Evolutionary conservation across 106 monocot species (phyloP).

Genomic region (Vanilla planifolia): DNA sequence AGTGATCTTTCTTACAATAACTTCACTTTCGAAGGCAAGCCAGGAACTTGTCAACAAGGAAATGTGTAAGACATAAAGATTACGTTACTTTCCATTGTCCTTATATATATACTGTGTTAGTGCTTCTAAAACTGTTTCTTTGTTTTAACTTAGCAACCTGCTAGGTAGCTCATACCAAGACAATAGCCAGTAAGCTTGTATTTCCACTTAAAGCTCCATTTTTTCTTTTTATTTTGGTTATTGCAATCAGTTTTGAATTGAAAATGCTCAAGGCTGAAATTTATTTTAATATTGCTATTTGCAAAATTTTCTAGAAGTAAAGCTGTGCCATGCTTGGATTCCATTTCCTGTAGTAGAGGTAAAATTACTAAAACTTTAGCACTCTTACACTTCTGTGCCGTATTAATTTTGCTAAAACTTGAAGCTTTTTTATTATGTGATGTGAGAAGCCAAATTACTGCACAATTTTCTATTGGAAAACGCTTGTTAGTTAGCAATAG

Average conservation of each 20-base stretch:
- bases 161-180: constrained; percentile 1
- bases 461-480: too few species aligned
- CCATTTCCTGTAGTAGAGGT: constrained; percentile 6
- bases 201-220: neutral
- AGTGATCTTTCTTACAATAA: constrained; percentile 30
- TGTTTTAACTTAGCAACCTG: constrained; percentile 1
- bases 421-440: too few species aligned
- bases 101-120: neutral
- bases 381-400: neutral
- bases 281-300: neutral
- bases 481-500: too few species aligned
- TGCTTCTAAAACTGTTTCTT: neutral
- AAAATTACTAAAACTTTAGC: too few species aligned
- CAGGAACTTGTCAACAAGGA: constrained; percentile 14
- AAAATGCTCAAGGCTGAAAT: neutral
- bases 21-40: constrained; percentile 5
- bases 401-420: too few species aligned
- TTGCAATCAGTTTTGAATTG: neutral
- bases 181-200: constrained; percentile 1
- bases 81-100: neutral
- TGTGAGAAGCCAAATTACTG: too few species aligned
- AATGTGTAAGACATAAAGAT: constrained; percentile 10
- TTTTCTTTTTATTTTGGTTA: neutral
- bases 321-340: constrained; percentile 6
- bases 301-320: neutral